Conservation (phyloP, 2,329 filamentous ascomycete genomes). For the Fusarium stilboides region DNA sequence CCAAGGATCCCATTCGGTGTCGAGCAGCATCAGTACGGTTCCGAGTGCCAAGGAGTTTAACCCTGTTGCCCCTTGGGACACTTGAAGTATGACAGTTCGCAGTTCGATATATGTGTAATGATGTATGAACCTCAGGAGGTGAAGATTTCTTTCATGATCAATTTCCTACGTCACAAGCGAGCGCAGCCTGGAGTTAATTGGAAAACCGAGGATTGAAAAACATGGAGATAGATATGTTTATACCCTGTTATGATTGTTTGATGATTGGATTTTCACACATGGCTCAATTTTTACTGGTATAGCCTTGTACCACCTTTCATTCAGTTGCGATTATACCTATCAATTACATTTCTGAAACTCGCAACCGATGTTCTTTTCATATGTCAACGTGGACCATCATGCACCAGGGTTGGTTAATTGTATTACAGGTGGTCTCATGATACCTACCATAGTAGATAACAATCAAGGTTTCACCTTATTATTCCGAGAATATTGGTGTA, state of each 20-base stretch:
- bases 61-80: conserved; percentile 54
- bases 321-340: conserved; percentile 1
- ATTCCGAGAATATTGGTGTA: neutral
- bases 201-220: conserved; percentile 4
- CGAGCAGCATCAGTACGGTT: conserved; percentile 55
- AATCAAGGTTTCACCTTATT: neutral
- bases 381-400: too few species aligned
- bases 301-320: neutral
- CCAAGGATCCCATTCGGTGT: conserved; percentile 52
- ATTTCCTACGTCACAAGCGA: conserved; percentile 25
- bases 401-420: too few species aligned
- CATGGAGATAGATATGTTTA: conserved; percentile 23
- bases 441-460: too few species aligned
- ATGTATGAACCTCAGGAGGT: conserved; percentile 12
- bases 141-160: conserved; percentile 16
- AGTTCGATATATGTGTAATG: conserved; percentile 19
- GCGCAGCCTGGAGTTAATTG: conserved; percentile 24
- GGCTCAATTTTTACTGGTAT: neutral
- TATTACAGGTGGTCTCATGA: too few species aligned
- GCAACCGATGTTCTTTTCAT: too few species aligned
- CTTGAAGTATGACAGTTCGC: conserved; percentile 18
- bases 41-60: conserved; percentile 52
- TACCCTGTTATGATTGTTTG: conserved; percentile 21
- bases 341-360: neutral
- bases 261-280: neutral